Evolutionary conservation across 2,329 filamentous ascomycete species (phyloP).

Genomic region (Plectosphaerella sp.): DNA sequence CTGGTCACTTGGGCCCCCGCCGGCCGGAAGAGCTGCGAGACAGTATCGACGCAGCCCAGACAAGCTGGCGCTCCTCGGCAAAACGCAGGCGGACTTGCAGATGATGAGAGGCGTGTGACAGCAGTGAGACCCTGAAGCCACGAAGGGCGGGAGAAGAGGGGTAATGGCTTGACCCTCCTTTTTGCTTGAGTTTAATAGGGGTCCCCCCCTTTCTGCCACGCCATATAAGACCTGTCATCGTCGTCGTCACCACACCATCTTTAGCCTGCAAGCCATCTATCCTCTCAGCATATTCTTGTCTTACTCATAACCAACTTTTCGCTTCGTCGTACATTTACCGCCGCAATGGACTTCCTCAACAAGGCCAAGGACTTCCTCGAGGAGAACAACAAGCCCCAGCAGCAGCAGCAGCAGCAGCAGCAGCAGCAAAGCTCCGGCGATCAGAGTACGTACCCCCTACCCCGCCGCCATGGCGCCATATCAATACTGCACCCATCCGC

Average conservation of each 20-base stretch:
- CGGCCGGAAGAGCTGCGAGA: neutral
- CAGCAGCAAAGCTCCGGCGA: neutral
- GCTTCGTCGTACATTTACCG: neutral
- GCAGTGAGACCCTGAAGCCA: no score
- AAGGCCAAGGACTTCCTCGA: slow-evolving; percentile 31
- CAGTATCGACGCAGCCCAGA: no score
- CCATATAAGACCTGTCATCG: neutral
- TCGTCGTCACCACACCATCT: neutral
- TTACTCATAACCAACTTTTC: neutral
- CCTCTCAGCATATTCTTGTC: neutral
- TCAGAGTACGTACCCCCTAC: slow-evolving; percentile 2
- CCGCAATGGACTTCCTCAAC: slow-evolving; percentile 31
- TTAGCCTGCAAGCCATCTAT: neutral
- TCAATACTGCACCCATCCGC: slow-evolving; percentile 4
- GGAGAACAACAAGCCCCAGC: slow-evolving; percentile 18
- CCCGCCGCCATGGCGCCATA: slow-evolving; percentile 5
- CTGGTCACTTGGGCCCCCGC: neutral
- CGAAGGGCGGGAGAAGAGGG: no score
- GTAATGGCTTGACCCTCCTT: no score
- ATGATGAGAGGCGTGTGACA: no score
- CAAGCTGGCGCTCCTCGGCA: no score
- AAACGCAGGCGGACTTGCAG: no score
- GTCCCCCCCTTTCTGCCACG: no score
- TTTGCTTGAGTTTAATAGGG: no score
- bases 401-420: slow-evolving; percentile 10